Evolutionary conservation across 2,329 filamentous ascomycete genomes (phyloP), one percentile per base, ranked within the genome.

Genomic region (Talaromyces sp.): DNA sequence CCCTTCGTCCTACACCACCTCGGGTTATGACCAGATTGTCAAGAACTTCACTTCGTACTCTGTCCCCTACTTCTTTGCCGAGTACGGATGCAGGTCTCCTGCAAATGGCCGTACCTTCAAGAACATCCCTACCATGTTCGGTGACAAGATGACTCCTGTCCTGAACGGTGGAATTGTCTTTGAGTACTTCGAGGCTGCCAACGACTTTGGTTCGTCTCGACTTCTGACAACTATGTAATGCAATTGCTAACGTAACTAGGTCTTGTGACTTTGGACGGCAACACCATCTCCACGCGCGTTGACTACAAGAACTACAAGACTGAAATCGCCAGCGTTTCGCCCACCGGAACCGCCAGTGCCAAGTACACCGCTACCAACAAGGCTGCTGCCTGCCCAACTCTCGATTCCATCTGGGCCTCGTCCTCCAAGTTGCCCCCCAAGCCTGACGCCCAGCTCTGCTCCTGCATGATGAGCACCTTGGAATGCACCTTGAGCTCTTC

Each of bases 91-190:
- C 36, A 2, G 0, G 49, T 22, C n/a, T 19, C 32, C 33, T 13
- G 25, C 27, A 8, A 11, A 19, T 17, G 85, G 83, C 63, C 90
- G 93, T 77, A 81, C 84, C 64, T 98, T 95, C 78, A 85, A 90
- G 60, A 93, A 98, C 76, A 92, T 96, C 49, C 81, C 78, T 44
- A 89, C 89, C 56, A 85, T 98, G 6, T 98, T 91, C 78, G 87
- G 87, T 55, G 74, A 82, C 59, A 75, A 91, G 57, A 97, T 98
- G 93, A 90, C 86, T 17, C 77, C 76, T 6, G 90, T 96, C 70
- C 93, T 93, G 86, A 96, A 91, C 55, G 93, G 93, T 67, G 93
- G 93, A 77, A 96, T 98, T 67, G 92, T 97, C 73, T 98, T 97
- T 85, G 95, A 96, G 91, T 98, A 93, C 82, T 92, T 92, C 81